Evolutionary conservation across 257 asterid genomes (phyloP), one percentile per base, ranked within the genome.

Genomic region (Solanum stenotomum): DNA sequence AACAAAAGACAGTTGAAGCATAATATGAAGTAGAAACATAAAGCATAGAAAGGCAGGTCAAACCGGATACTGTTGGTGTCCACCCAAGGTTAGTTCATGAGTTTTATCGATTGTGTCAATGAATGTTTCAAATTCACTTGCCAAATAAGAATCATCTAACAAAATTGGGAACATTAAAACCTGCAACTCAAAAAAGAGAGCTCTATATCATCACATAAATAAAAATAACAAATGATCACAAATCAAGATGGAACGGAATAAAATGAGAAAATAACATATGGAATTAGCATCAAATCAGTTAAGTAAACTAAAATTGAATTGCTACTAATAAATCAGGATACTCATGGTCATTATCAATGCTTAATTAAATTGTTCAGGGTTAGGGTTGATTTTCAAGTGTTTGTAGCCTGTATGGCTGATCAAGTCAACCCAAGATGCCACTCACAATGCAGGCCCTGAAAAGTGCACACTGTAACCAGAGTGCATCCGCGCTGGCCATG

Each of bases 31-130:
- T 67, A 70, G 61, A 92, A 89, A 88, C 52, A 81, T 79, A 10
- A 87, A 65, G 12, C 33, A 89, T 42, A 56, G 87, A 85, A 83
- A 1, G 61, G 87, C 86, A 91, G 88, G 84, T 83, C 93, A 63
- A 94, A 97, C 99, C 89, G 98, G 99, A 90, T 96, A 97, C 86
- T 94, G 98, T 90, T 96, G 99, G 86, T 94, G 94, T 87, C 98
- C 99, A 89, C 93, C 98, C 87, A 97, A 88, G 81, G 97, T 91
- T 90, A 97, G 89, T 90, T 97, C 99, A 90, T 96, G 98, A 92
- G 93, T 90, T 92, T 93, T 90, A 90, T 97, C 99, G 85, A 97
- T 87, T 85, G 98, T 98, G 93, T 97, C 99, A 88, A 97, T 91
- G 89, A 97, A 96, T 63, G 59, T 90, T 92, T 96, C 95, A 90